A percentile compares a stretch with the other conserved stretches of the same genome.
These are phyloP conservation scores for Penicillium paxilli DNA, from an alignment of 495 filamentous ascomycete genomes.

Conservation along the genomic window DNA sequence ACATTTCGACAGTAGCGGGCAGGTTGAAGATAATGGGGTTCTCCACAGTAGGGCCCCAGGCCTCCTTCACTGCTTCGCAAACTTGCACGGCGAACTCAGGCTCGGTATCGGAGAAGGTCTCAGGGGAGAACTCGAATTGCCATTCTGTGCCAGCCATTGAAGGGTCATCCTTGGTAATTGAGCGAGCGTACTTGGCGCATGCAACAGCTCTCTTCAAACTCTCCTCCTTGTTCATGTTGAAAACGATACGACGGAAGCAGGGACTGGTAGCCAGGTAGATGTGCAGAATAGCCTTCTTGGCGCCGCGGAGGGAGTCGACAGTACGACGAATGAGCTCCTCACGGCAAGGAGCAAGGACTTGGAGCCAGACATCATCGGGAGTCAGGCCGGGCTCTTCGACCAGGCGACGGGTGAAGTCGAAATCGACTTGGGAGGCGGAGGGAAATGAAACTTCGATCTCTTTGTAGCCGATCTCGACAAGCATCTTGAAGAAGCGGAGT, in stretches of 20 bases:
- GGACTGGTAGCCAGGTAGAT: slow-evolving; percentile 94
- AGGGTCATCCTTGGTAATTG: slow-evolving; percentile 94
- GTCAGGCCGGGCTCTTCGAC: slow-evolving; percentile 84
- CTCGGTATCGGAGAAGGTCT: slow-evolving; percentile 92
- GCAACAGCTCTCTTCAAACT: slow-evolving; percentile 79
- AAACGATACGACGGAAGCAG: slow-evolving; percentile 88
- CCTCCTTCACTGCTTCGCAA: slow-evolving; percentile 94
- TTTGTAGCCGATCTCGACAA: slow-evolving; percentile 92
- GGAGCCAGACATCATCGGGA: slow-evolving; percentile 93
- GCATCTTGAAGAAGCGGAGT: slow-evolving; percentile 92
- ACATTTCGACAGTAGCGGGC: slow-evolving; percentile 93
- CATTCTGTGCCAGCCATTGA: slow-evolving; percentile 71
- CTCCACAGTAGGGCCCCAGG: slow-evolving; percentile 81
- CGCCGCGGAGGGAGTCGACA: slow-evolving; percentile 83
- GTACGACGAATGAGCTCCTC: slow-evolving; percentile 90
- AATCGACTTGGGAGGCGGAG: slow-evolving; percentile 90
- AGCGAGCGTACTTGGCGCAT: slow-evolving; percentile 83
- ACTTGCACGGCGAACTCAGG: slow-evolving; percentile 81
- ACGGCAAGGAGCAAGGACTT: slow-evolving; percentile 91
- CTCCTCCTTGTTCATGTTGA: slow-evolving; percentile 81
- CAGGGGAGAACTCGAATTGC: slow-evolving; percentile 94
- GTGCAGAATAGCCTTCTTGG: slow-evolving; percentile 95
- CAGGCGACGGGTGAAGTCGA: slow-evolving; percentile 88
- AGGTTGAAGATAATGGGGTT: slow-evolving; percentile 97
- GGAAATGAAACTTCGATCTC: slow-evolving; percentile 98